phyloP scores from a whole-genome alignment of 495 filamentous ascomycete genomes.

The Trichoderma virens region DNA sequence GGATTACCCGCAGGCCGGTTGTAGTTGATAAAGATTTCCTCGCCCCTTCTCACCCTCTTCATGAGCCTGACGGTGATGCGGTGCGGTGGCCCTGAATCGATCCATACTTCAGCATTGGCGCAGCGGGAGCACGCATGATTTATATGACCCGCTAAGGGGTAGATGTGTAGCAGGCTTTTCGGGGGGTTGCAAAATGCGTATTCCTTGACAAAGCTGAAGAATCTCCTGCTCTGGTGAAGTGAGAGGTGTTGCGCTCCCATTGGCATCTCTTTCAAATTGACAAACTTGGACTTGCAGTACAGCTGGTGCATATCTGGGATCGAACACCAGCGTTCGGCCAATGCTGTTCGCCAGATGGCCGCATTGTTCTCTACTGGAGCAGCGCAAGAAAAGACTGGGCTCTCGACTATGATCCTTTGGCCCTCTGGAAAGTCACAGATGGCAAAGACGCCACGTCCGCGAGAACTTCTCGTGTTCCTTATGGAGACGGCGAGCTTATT shows the following conservation, averaged over 20 bases:
- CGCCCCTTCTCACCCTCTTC: not conserved
- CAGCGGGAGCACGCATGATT: not conserved
- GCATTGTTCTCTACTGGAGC: not conserved
- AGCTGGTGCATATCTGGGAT: not conserved
- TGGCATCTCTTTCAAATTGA: not conserved
- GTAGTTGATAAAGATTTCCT: conserved; percentile 10
- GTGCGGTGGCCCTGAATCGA: not conserved
- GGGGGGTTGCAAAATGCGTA: not conserved
- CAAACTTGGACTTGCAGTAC: not conserved
- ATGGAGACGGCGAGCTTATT: not conserved
- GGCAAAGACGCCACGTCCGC: not conserved
- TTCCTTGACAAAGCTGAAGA: not conserved
- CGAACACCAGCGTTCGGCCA: not conserved
- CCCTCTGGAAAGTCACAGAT: not conserved
- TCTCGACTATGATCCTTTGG: not conserved
- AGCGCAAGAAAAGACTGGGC: not conserved
- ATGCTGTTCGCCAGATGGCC: not conserved
- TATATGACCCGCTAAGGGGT: not conserved
- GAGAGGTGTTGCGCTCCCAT: no score
- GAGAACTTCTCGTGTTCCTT: not conserved
- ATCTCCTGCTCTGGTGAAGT: no score
- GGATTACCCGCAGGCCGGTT: not conserved
- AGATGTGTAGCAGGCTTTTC: not conserved
- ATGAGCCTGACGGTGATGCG: not conserved
- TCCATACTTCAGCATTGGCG: not conserved